phyloP scores from a whole-genome alignment of 1,284 basidiomycete species.

The Paramarasmius palmivorus region DNA sequence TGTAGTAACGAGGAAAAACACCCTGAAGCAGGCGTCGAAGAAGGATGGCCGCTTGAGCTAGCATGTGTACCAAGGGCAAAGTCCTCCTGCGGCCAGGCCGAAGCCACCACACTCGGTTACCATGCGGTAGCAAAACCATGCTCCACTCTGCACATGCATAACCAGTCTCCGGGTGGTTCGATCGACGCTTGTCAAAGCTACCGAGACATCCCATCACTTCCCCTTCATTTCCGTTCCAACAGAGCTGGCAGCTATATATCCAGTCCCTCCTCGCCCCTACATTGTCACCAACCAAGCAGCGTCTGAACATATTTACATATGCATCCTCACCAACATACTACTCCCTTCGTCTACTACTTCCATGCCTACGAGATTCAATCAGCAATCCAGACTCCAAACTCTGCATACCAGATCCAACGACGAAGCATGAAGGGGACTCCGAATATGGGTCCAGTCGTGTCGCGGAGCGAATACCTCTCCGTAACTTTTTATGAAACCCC shows the following conservation, averaged over 20 bases:
- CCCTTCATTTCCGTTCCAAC: slow-evolving; percentile 50
- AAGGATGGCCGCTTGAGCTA: slow-evolving; percentile 52
- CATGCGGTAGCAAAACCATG: neutral
- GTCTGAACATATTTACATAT: slow-evolving; percentile 54
- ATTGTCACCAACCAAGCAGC: slow-evolving; percentile 58
- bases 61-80: slow-evolving; percentile 52
- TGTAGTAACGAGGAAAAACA: slow-evolving; percentile 47
- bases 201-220: slow-evolving; percentile 18
- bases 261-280: slow-evolving; percentile 58
- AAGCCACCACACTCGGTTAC: neutral
- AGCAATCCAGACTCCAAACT: slow-evolving; percentile 36
- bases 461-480: no score
- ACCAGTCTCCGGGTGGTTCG: neutral
- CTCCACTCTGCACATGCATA: slow-evolving; percentile 15
- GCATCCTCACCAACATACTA: slow-evolving; percentile 46
- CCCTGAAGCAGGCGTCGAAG: slow-evolving; percentile 45
- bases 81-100: slow-evolving; percentile 39
- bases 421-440: slow-evolving; percentile 14
- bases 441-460: neutral
- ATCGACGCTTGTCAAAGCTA: no score
- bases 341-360: slow-evolving; percentile 58
- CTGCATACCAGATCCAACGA: slow-evolving; percentile 15
- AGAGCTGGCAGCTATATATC: slow-evolving; percentile 60
- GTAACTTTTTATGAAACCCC: neutral
- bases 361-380: slow-evolving; percentile 22